These are phyloP conservation scores for Carex scoparia DNA, from an alignment of 176 grass and related monocot species.

Conservation along the genomic window DNA sequence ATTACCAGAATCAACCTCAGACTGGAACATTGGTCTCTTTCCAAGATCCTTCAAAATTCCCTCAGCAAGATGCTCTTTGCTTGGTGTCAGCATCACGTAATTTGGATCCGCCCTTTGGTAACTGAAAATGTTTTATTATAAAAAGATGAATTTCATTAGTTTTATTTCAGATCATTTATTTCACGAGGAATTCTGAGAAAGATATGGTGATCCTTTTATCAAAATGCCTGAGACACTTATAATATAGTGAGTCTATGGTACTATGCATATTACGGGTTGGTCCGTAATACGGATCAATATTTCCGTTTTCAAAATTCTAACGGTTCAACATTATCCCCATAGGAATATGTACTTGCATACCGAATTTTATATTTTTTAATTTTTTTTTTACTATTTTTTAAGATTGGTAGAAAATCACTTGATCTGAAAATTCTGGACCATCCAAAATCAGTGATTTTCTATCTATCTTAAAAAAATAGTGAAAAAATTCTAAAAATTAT, in stretches of 20 bases:
- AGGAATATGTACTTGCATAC: too few relatives aligned
- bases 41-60: conserved; percentile 42
- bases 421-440: too few relatives aligned
- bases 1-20: conserved; percentile 68
- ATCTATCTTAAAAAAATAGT: too few relatives aligned
- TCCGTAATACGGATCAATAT: too few relatives aligned
- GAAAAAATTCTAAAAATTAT: too few relatives aligned
- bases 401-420: too few relatives aligned
- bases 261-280: too few relatives aligned
- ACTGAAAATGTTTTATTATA: conserved; percentile 35
- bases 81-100: conserved; percentile 95
- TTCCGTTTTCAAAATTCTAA: too few relatives aligned
- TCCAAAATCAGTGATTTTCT: too few relatives aligned
- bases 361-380: too few relatives aligned
- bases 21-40: conserved; percentile 74
- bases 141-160: not conserved
- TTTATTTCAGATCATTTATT: not conserved
- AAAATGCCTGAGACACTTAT: not conserved
- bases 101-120: conserved; percentile 86
- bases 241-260: not conserved
- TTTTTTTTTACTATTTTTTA: too few relatives aligned
- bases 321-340: too few relatives aligned
- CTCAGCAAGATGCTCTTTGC: conserved; percentile 74
- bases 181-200: not conserved
- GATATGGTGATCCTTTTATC: not conserved